Conservation (phyloP, 2,329 filamentous ascomycete species). For the Sphaceloma murrayae region DNA sequence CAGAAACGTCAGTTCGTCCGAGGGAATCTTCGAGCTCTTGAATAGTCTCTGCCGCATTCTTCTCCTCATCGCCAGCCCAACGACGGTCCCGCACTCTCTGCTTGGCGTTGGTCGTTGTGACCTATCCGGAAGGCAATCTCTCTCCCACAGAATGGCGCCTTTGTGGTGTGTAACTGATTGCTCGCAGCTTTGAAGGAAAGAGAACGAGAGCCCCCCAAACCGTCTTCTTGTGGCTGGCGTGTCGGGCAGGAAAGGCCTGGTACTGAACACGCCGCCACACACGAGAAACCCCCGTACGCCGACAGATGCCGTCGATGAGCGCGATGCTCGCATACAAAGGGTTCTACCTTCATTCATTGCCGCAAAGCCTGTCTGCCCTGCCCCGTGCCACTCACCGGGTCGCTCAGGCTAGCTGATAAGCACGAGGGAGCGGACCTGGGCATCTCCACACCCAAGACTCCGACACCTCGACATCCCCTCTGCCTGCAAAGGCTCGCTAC, state of each 20-base stretch:
- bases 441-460: neutral
- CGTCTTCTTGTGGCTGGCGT: constrained; percentile 1
- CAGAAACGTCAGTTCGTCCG: too few relatives aligned
- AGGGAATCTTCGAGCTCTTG: too few relatives aligned
- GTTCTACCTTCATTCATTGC: neutral
- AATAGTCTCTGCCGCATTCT: too few relatives aligned
- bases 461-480: neutral
- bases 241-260: neutral
- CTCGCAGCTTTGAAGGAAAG: too few relatives aligned
- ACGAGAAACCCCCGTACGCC: neutral
- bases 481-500: neutral
- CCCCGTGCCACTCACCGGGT: neutral
- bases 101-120: too few relatives aligned
- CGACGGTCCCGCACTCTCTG: too few relatives aligned
- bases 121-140: too few relatives aligned
- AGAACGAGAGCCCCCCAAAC: too few relatives aligned
- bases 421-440: neutral
- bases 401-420: too few relatives aligned
- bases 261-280: neutral
- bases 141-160: too few relatives aligned
- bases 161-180: too few relatives aligned
- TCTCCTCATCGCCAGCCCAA: too few relatives aligned
- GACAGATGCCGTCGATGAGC: constrained; percentile 6
- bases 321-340: constrained; percentile 2
- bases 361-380: neutral